Evolutionary conservation across 108 stramenopile species (phyloP).

Genomic region (Aurantiochytrium sp.): DNA sequence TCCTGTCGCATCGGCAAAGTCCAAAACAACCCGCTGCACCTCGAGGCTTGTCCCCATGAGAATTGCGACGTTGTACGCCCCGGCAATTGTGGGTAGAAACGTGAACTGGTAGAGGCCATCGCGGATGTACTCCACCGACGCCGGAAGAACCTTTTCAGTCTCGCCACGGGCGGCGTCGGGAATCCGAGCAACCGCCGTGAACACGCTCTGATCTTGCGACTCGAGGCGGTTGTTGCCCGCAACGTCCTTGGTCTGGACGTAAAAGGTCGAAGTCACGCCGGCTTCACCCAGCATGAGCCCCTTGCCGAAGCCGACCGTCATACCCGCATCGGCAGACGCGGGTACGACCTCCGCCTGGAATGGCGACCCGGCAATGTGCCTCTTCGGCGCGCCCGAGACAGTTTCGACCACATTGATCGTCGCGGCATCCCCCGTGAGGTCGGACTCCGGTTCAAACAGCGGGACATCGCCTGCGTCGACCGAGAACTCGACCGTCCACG

Average conservation of each 20-base stretch:
- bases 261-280: constrained; percentile 55
- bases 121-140: constrained; percentile 39
- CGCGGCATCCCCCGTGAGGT: constrained; percentile 49
- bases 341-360: constrained; percentile 51
- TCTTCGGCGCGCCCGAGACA: constrained; percentile 35
- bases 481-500: constrained; percentile 60
- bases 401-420: constrained; percentile 41
- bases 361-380: constrained; percentile 62
- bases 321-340: constrained; percentile 45
- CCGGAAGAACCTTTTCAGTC: constrained; percentile 37
- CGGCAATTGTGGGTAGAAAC: constrained; percentile 55
- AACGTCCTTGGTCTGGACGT: constrained; percentile 66
- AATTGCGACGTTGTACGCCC: constrained; percentile 60
- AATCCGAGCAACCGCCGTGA: constrained; percentile 48
- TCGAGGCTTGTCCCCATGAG: constrained; percentile 49
- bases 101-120: constrained; percentile 57
- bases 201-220: constrained; percentile 44
- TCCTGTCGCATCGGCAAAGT: constrained; percentile 37
- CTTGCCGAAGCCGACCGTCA: constrained; percentile 59
- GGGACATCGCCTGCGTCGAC: constrained; percentile 36
- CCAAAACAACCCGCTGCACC: constrained; percentile 53
- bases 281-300: constrained; percentile 61
- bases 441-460: constrained; percentile 38
- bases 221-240: constrained; percentile 64
- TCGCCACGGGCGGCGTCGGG: constrained; percentile 12